Percentiles rank a stretch among this genome's conserved stretches.
Evolutionary conservation across 768 basidiomycete species (phyloP).

Genomic region (Boletus vinaceobasis): DNA sequence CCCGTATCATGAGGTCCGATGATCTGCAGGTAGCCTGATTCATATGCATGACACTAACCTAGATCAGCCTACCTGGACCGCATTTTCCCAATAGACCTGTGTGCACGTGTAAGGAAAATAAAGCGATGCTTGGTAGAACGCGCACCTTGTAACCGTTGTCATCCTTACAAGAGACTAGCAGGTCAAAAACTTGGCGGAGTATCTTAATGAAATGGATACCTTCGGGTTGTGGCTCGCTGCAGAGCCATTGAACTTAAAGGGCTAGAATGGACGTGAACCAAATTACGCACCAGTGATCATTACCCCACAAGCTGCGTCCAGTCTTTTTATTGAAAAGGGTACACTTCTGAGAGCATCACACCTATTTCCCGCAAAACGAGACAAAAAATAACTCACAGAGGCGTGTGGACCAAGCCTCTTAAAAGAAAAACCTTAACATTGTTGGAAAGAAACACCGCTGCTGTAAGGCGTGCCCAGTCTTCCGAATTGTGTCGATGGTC

Average conservation of each 20-base stretch:
- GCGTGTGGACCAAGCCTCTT: constrained; percentile 73
- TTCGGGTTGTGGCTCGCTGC: constrained; percentile 87
- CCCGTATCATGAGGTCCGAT: constrained; percentile 80
- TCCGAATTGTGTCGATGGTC: constrained; percentile 83
- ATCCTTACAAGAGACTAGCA: constrained; percentile 42
- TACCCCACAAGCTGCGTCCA: constrained; percentile 75
- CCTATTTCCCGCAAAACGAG: neutral
- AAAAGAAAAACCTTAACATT: constrained; percentile 70
- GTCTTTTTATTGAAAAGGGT: constrained; percentile 67
- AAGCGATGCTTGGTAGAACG: neutral
- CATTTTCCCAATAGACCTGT: constrained; percentile 89
- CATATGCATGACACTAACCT: neutral
- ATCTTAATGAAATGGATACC: constrained; percentile 35
- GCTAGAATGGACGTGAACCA: neutral
- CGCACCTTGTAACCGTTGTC: constrained; percentile 87
- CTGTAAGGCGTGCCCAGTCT: constrained; percentile 73
- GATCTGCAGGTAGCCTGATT: constrained; percentile 47
- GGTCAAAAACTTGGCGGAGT: neutral
- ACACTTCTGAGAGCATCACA: constrained; percentile 47
- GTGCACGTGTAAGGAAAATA: neutral
- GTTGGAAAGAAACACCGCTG: constrained; percentile 60
- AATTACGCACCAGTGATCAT: constrained; percentile 76
- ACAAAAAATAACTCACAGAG: constrained; percentile 47
- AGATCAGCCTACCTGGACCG: constrained; percentile 57
- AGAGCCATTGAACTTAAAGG: constrained; percentile 1